Percentiles rank a stretch among this genome's conserved stretches.
These are phyloP conservation scores for Schizosaccharomyces osmophilus DNA, from an alignment of 805 yeast species.

Conservation along the genomic window DNA sequence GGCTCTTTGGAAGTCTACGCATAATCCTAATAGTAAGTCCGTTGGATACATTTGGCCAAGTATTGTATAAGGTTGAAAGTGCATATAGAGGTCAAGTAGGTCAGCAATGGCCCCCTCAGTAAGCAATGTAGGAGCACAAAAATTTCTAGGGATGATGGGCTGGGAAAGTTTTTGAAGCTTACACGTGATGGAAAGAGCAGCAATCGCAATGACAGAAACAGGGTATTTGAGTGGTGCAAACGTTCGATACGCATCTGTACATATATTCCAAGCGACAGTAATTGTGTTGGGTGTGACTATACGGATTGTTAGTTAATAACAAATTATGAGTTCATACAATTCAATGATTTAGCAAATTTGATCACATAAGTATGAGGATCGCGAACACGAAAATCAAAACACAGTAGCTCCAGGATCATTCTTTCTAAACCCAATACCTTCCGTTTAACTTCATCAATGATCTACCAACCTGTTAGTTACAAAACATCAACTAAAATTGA, in stretches of 20 bases:
- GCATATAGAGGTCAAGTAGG: slow-evolving; percentile 8
- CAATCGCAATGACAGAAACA: slow-evolving; percentile 44
- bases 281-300: slow-evolving; percentile 14
- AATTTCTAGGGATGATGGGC: background rate
- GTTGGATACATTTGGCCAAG: slow-evolving; percentile 3
- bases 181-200: slow-evolving; percentile 30
- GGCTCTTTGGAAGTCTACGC: slow-evolving; percentile 5
- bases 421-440: slow-evolving; percentile 36
- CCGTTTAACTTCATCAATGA: slow-evolving; percentile 17
- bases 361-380: slow-evolving; percentile 41
- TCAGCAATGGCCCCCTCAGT: slow-evolving; percentile 6
- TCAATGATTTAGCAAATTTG: slow-evolving; percentile 26
- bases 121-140: background rate
- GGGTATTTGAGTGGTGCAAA: slow-evolving; percentile 41
- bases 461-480: background rate
- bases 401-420: slow-evolving; percentile 41
- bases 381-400: slow-evolving; percentile 49
- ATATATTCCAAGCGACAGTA: slow-evolving; percentile 37
- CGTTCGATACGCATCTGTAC: slow-evolving; percentile 42
- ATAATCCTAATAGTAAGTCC: slow-evolving; percentile 5
- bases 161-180: slow-evolving; percentile 16
- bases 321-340: slow-evolving; percentile 1
- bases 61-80: slow-evolving; percentile 7
- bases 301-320: slow-evolving; percentile 17
- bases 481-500: background rate